These are phyloP conservation scores for Spongispora temasekensis DNA, from an alignment of 1,284 basidiomycete genomes.

Conservation along the genomic window DNA sequence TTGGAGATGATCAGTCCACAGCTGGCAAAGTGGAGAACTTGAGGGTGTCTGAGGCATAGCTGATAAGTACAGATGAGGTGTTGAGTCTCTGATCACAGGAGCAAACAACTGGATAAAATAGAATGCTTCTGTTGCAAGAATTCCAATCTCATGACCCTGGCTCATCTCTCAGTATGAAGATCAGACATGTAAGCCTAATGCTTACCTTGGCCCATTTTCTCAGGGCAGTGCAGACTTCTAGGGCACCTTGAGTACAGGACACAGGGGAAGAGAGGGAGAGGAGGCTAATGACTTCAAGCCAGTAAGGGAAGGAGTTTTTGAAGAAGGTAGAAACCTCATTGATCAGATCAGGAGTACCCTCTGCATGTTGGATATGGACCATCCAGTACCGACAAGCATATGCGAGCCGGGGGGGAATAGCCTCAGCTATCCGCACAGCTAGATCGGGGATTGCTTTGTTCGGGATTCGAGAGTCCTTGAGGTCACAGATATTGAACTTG, in stretches of 20 bases:
- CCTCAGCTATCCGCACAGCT: neutral
- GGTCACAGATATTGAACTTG: slow-evolving; percentile 23
- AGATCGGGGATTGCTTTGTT: slow-evolving; percentile 12
- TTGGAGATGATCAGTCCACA: slow-evolving; percentile 21
- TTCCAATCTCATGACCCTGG: slow-evolving; percentile 19
- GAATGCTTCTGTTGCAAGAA: slow-evolving; percentile 20
- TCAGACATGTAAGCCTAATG: neutral
- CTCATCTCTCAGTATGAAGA: neutral
- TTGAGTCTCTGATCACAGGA: slow-evolving; percentile 18
- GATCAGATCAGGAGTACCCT: slow-evolving; percentile 16
- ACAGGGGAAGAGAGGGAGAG: slow-evolving; percentile 11
- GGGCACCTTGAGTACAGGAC: slow-evolving; percentile 11
- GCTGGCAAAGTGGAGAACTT: slow-evolving; percentile 12
- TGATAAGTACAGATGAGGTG: slow-evolving; percentile 25
- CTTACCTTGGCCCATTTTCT: slow-evolving; percentile 22
- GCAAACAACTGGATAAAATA: slow-evolving; percentile 23
- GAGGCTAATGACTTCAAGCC: slow-evolving; percentile 26
- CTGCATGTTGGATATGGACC: slow-evolving; percentile 12
- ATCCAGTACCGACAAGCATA: slow-evolving; percentile 26
- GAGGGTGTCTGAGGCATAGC: slow-evolving; percentile 28
- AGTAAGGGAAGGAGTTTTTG: slow-evolving; percentile 20
- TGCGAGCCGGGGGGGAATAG: slow-evolving; percentile 11
- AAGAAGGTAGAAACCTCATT: slow-evolving; percentile 19
- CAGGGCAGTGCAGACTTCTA: slow-evolving; percentile 10
- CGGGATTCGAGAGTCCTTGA: slow-evolving; percentile 18